These are phyloP conservation scores for Fraxinus floribunda DNA, from an alignment of 305 asterid genomes.

Conservation along the genomic window DNA sequence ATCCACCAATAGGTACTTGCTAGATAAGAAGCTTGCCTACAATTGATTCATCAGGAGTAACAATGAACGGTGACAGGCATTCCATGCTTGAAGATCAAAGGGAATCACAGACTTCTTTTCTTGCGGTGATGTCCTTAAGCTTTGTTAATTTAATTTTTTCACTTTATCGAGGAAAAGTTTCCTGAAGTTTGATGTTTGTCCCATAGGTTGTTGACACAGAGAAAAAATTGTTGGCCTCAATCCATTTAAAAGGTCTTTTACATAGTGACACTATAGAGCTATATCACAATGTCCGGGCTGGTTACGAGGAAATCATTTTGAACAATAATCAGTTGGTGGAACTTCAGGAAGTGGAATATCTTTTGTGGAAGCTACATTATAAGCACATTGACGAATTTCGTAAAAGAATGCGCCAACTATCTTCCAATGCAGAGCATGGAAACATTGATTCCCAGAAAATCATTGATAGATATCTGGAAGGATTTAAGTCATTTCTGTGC, in stretches of 20 bases:
- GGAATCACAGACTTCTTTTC: slow-evolving; percentile 40
- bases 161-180: background rate
- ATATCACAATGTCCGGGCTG: slow-evolving; percentile 55
- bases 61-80: slow-evolving; percentile 19
- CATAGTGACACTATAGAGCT: slow-evolving; percentile 51
- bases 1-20: background rate
- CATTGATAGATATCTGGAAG: slow-evolving; percentile 41
- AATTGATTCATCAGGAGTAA: slow-evolving; percentile 12
- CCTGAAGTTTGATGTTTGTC: slow-evolving; percentile 14
- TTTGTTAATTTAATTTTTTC: slow-evolving; percentile 1
- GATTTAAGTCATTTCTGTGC: slow-evolving; percentile 62
- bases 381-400: slow-evolving; percentile 88
- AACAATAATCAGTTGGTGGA: slow-evolving; percentile 42
- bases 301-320: slow-evolving; percentile 56
- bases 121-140: slow-evolving; percentile 49
- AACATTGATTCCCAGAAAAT: slow-evolving; percentile 29
- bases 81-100: slow-evolving; percentile 14
- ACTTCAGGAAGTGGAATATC: slow-evolving; percentile 72
- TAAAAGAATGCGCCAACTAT: slow-evolving; percentile 45
- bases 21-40: slow-evolving; percentile 10
- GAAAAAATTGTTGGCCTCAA: slow-evolving; percentile 56
- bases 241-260: slow-evolving; percentile 56
- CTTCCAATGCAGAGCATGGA: slow-evolving; percentile 31
- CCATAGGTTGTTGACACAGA: slow-evolving; percentile 54
- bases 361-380: slow-evolving; percentile 85